Evolutionary conservation across 257 asterid species (phyloP).

Genomic region (Ophiorrhiza pumila): DNA sequence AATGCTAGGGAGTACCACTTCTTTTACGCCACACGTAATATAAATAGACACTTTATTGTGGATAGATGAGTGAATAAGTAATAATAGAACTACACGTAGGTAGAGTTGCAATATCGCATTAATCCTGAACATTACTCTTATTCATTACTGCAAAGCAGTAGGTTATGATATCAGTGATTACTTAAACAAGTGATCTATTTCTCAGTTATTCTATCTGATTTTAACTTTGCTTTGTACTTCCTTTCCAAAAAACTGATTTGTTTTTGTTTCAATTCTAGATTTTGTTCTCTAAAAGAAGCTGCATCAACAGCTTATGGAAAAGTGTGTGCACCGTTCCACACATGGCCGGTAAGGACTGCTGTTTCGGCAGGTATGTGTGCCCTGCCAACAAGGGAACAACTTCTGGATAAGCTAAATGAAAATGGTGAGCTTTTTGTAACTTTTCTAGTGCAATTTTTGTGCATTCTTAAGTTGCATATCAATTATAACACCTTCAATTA

Average conservation of each 20-base stretch:
- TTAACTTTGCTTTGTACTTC: not conserved
- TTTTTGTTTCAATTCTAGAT: slow-evolving; percentile 35
- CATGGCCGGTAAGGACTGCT: slow-evolving; percentile 94
- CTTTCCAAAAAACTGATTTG: no score
- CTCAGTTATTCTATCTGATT: not conserved
- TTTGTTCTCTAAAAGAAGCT: slow-evolving; percentile 63
- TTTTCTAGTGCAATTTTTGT: not conserved
- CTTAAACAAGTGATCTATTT: not conserved
- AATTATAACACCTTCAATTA: not conserved
- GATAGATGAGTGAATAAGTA: no score
- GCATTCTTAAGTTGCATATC: not conserved
- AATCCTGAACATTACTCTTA: no score
- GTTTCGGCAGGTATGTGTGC: slow-evolving; percentile 98
- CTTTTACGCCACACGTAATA: no score
- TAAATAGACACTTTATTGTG: no score
- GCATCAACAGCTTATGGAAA: slow-evolving; percentile 75
- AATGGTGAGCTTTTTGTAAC: slow-evolving; percentile 45
- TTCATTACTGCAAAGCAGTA: not conserved
- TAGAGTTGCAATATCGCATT: no score
- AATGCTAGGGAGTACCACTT: no score
- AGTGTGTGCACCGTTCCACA: slow-evolving; percentile 89
- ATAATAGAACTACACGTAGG: no score
- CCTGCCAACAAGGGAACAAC: slow-evolving; percentile 86
- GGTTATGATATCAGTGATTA: not conserved
- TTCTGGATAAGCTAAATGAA: slow-evolving; percentile 72